Base-by-base conservation (phyloP, 2,329 filamentous ascomycete genomes). In the Pseudocercospora crystallina region DNA sequence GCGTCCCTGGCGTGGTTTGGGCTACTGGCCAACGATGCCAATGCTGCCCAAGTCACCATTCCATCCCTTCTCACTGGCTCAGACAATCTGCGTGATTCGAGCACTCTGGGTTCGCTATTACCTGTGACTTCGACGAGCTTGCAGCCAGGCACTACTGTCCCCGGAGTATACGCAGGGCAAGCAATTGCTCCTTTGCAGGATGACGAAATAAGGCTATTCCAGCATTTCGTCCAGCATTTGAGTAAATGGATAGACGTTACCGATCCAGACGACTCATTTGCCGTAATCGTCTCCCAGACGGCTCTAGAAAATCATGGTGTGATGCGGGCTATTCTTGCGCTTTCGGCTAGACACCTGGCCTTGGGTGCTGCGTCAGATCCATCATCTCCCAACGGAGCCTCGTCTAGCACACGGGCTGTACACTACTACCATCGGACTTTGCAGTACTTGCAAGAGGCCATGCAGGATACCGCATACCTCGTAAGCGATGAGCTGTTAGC, bases 351-450 rank as follows among this genome's bases (percentile, higher is more conserved):
- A 5, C 76, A 80, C 56, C 64, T 76, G 45, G 74, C 72, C 5
- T 63, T 76, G 12, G 63, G 70, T 51, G 60, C 64, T 20, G 17
- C 15, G 59, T 54, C n/a, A 59, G n/a, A n/a, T n/a, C n/a, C n/a
- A n/a, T n/a, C n/a, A n/a, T n/a, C n/a, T n/a, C n/a, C n/a, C n/a
- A n/a, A n/a, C n/a, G n/a, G n/a, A n/a, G n/a, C n/a, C n/a, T n/a
- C n/a, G n/a, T n/a, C n/a, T n/a, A n/a, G n/a, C n/a, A n/a, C 63
- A 36, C 55, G 59, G 26, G 60, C 60, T 17, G 60, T 64, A 30
- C 76, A 75, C 47, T 84, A 82, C 52, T 85, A 84, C 60, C 80
- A 81, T 58, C 78, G 83, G 57, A 81, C 80, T 0, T 68, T 84
- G 0, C 78, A 80, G 43, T 84, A 83, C 49, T 69, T 84, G 0